Percentiles rank a stretch among this genome's conserved stretches.
Conservation (phyloP, 1,284 basidiomycete species). For the Farysia itapuensis region DNA sequence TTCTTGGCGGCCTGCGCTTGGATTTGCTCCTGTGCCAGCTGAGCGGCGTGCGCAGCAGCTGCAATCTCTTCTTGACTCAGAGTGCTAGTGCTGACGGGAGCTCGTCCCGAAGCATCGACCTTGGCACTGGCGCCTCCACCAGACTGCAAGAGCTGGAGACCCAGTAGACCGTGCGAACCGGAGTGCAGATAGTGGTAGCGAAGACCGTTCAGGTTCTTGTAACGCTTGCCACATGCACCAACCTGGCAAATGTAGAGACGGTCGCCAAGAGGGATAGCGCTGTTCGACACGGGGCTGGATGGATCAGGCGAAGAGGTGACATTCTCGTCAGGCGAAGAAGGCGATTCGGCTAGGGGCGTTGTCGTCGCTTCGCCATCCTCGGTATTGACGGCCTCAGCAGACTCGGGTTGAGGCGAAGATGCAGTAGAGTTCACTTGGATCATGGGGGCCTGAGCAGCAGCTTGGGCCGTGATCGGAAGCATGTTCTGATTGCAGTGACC, state of each 20-base stretch:
- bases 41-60: conserved; percentile 53
- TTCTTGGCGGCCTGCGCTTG: conserved; percentile 45
- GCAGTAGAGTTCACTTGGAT: conserved; percentile 28
- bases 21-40: conserved; percentile 46
- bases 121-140: conserved; percentile 56
- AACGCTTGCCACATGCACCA: conserved; percentile 76
- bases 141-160: conserved; percentile 53
- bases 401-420: conserved; percentile 30
- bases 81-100: conserved; percentile 53
- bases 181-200: conserved; percentile 96
- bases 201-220: conserved; percentile 73
- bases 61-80: conserved; percentile 53
- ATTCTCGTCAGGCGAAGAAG: conserved; percentile 18
- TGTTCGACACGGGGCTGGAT: conserved; percentile 19
- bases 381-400: conserved; percentile 22
- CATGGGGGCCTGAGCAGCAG: conserved; percentile 31
- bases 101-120: conserved; percentile 54
- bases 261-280: conserved; percentile 22
- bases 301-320: conserved; percentile 20
- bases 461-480: conserved; percentile 32
- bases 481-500: conserved; percentile 71
- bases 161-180: conserved; percentile 73
- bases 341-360: conserved; percentile 5
- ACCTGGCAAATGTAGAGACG: conserved; percentile 57
- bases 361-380: conserved; percentile 16